Base-by-base conservation (phyloP, 2,329 filamentous ascomycete genomes). In the Pleurostoma richardsiae region DNA sequence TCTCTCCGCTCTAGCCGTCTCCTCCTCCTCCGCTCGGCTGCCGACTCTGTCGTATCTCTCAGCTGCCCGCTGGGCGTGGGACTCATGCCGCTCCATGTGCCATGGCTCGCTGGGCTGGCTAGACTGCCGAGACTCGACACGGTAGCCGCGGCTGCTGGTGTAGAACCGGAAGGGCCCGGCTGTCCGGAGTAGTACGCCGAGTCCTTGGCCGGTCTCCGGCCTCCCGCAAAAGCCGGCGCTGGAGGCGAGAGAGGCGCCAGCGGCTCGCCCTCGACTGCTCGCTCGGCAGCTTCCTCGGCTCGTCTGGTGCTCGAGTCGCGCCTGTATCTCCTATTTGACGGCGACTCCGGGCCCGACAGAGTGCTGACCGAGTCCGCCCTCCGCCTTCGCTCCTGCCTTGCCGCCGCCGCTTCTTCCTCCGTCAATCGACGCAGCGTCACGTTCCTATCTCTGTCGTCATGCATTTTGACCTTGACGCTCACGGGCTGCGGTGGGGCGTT, bases 351-450 rank as follows among this genome's bases (percentile, higher is more conserved):
- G 4, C 72, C 80, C 4, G 79, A 82, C 3, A 81, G 52, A 55
- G 76, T 83, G 58, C 76, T 81, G 30, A 73, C 63, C 7, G 79
- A 80, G 49, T 76, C 74, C 40, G 65, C 69, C 43, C 78, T 67
- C 40, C 68, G 59, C 42, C 67, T 61, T 28, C 63, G 58, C 7
- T 65, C 62, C 40, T 69, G 68, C 10, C 67, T 61, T 4, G 61
- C 66, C 30, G 69, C 69, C 31, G 70, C 68, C 3, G 76, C 71
- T 59, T 85, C 82, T 51, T 81, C 76, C 29, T 83, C 80, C 0
- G 82, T 83, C 28, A 85, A 64, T 33, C 79, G 71, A 36, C 81
- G 74, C 39, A 85, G 65, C 10, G 81, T 85, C 47, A 85, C 74
- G 52, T 82, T 82, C 51, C 76, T 70, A 49, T 81, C 76, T 30